Conservation (phyloP, 176 grass and related monocot genomes). For the Aegilops umbellulata region DNA sequence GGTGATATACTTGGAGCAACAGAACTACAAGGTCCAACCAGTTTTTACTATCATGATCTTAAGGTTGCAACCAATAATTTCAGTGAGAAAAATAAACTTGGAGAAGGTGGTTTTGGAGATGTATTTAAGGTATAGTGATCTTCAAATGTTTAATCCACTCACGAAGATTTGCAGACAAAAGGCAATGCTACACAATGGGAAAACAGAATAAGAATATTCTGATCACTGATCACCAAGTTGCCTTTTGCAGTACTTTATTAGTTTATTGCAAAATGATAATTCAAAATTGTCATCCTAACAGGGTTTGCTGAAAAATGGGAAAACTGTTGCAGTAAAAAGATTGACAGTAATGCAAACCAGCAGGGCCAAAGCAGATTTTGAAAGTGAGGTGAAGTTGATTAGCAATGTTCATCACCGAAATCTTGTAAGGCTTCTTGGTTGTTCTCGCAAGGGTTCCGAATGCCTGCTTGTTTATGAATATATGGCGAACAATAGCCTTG, state of each 20-base stretch:
- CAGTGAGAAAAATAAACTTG: slow-evolving; percentile 71
- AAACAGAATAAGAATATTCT: not conserved
- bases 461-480: slow-evolving; percentile 89
- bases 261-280: not conserved
- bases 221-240: not conserved
- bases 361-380: slow-evolving; percentile 54
- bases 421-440: slow-evolving; percentile 78
- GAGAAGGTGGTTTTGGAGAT: slow-evolving; percentile 82
- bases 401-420: slow-evolving; percentile 90
- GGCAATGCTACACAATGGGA: not conserved
- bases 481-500: slow-evolving; percentile 88
- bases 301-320: slow-evolving; percentile 79
- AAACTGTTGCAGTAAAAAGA: slow-evolving; percentile 73
- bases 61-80: slow-evolving; percentile 72
- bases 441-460: slow-evolving; percentile 59
- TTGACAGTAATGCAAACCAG: slow-evolving; percentile 55
- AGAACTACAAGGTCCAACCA: slow-evolving; percentile 62
- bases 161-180: not conserved
- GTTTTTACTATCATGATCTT: slow-evolving; percentile 66
- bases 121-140: slow-evolving; percentile 59
- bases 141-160: slow-evolving; percentile 15
- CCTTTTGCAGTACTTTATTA: not conserved
- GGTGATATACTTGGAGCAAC: slow-evolving; percentile 71
- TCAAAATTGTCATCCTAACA: slow-evolving; percentile 27
- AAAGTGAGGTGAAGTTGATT: slow-evolving; percentile 84